phyloP scores from a whole-genome alignment of 1,284 basidiomycete species.

The Ganoderma resinaceum region DNA sequence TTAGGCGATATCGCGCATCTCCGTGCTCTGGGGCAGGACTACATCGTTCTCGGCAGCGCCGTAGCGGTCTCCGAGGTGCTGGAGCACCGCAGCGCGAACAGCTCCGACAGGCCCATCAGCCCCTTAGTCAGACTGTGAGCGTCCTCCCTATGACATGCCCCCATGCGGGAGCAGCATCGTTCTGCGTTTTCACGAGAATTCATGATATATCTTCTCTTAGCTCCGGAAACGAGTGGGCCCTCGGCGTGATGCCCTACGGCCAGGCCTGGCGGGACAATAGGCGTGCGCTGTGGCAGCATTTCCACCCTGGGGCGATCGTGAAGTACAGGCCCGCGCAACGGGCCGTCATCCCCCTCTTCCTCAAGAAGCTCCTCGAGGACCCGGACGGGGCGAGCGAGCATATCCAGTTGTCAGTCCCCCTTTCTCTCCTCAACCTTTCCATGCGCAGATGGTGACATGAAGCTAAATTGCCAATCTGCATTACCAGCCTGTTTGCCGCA shows the following conservation, averaged over 20 bases:
- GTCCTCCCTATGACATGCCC: no score
- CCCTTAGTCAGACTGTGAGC: not conserved
- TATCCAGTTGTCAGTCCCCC: slow-evolving; percentile 5
- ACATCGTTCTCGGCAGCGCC: not conserved
- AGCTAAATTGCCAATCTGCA: not conserved
- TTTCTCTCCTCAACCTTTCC: not conserved
- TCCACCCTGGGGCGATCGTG: not conserved
- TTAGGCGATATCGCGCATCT: not conserved
- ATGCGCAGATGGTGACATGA: not conserved
- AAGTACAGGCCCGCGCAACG: not conserved
- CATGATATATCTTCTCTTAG: not conserved
- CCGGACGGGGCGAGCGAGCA: slow-evolving; percentile 1
- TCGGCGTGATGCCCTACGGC: not conserved
- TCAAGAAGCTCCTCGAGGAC: not conserved
- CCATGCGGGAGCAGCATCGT: no score
- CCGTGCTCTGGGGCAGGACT: not conserved
- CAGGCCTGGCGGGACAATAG: not conserved
- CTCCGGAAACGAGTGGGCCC: not conserved
- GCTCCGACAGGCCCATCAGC: not conserved
- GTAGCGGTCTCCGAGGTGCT: not conserved
- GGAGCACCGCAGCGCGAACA: not conserved
- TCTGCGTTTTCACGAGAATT: no score
- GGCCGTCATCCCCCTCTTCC: not conserved
- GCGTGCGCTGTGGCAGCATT: not conserved
- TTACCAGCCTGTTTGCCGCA: slow-evolving; percentile 10